These are phyloP conservation scores for Euryodendron excelsum DNA, from an alignment of 148 eudicot species.

Conservation along the genomic window DNA sequence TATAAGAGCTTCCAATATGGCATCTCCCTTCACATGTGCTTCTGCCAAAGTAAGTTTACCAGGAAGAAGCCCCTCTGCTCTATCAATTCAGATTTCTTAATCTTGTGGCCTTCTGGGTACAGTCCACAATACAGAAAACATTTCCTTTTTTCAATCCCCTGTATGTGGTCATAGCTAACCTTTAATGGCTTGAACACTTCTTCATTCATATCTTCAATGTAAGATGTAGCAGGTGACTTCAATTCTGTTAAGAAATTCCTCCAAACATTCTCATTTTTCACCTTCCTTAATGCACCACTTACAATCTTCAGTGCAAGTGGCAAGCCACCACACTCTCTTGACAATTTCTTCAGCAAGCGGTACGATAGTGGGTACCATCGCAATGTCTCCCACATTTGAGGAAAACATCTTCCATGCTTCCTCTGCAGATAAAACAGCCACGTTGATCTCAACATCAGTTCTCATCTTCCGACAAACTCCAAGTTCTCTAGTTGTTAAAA, in stretches of 20 bases:
- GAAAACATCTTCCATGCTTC: background rate
- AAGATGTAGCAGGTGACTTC: background rate
- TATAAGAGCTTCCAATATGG: background rate
- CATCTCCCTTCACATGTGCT: background rate
- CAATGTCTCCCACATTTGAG: background rate
- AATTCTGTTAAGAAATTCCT: background rate
- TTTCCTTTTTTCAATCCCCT: background rate
- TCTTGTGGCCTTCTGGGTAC: background rate
- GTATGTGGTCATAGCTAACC: background rate
- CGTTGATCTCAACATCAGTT: background rate
- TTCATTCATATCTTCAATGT: background rate
- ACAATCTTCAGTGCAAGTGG: background rate
- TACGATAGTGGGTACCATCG: background rate
- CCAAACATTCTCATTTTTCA: background rate
- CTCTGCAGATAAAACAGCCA: background rate
- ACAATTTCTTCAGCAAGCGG: background rate
- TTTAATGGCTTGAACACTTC: background rate
- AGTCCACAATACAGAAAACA: background rate
- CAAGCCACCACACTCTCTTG: slow-evolving; percentile 3
- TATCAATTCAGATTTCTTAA: background rate
- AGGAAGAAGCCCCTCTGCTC: background rate
- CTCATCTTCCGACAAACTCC: background rate
- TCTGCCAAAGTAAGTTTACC: background rate
- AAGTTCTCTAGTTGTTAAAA: background rate
- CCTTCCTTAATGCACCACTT: background rate